Evolutionary conservation across 495 filamentous ascomycete genomes (phyloP), one percentile per base, ranked within the genome.

Genomic region (Darksidea phi): DNA sequence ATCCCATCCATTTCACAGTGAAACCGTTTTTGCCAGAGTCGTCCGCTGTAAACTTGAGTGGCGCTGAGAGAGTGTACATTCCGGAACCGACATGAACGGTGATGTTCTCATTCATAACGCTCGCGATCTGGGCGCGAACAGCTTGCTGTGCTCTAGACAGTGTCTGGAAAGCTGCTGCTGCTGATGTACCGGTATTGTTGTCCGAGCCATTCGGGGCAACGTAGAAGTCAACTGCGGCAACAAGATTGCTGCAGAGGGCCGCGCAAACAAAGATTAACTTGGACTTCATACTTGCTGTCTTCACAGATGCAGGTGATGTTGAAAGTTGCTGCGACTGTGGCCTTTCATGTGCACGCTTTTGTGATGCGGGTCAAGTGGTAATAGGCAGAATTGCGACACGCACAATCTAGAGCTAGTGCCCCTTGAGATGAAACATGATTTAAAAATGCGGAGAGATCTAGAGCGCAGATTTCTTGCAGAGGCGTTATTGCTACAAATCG

Each of bases 1-100:
- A 48, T n/a, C 43, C 43, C 8, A n/a, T 48, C 43, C 43, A 48
- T 7, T 48, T 48, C 43, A 48, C 43, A 8, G 20, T 48, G 43
- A 23, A 48, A n/a, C 43, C 43, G 20, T 18, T 18, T 48, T 48
- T 48, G 6, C 43, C 43, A 17, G 43, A 48, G 17, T 23, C 43
- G 8, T 48, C 43, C 7, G 20, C 43, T 18, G 43, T 48, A 18
- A 48, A n/a, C 43, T 17, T 48, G 8, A 48, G 43, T 48, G 43
- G 43, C 7, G 20, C 13, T 8, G 43, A 48, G 7, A 48, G 43
- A 17, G 43, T 17, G 43, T 48, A 48, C 15, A 18, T 48, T 23
- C 43, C 43, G 18, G 43, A 17, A 6, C 15, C 43, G 20, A 48
- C 8, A 18, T 48, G 43, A 17, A 48, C 43, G 36, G 36, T 38